These are phyloP conservation scores for Pseudoneurospora amorphoporcata DNA, from an alignment of 495 filamentous ascomycete species.

Conservation along the genomic window DNA sequence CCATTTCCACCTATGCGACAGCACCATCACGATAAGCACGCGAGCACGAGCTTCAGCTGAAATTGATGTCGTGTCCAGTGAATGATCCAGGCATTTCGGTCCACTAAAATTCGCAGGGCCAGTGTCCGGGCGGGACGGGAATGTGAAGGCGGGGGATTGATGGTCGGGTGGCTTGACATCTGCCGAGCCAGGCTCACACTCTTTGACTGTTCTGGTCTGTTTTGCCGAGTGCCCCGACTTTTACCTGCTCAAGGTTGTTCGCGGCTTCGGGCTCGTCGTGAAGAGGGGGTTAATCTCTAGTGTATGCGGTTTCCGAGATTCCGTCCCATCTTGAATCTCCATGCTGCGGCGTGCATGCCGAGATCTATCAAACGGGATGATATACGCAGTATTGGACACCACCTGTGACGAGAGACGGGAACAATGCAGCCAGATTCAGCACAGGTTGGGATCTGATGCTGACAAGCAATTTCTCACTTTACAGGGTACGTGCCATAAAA, in stretches of 20 bases:
- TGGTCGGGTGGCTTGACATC: conserved; percentile 16
- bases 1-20: background rate
- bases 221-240: background rate
- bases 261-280: background rate
- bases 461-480: background rate
- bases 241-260: background rate
- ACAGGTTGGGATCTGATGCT: background rate
- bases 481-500: background rate
- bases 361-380: conserved; percentile 1
- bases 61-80: background rate
- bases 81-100: conserved; percentile 2
- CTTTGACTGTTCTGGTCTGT: background rate
- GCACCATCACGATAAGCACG: background rate
- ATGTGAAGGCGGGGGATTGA: conserved; percentile 2
- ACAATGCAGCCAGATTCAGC: background rate
- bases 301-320: conserved; percentile 4
- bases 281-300: background rate
- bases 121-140: background rate
- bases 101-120: conserved; percentile 19
- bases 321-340: background rate
- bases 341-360: conserved; percentile 11
- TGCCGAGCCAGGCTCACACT: conserved; percentile 16
- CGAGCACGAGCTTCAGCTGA: background rate
- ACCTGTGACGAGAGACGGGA: background rate
- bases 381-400: background rate